Conservation (phyloP, 2,329 filamentous ascomycete species). For the Botrytis fragariae region DNA sequence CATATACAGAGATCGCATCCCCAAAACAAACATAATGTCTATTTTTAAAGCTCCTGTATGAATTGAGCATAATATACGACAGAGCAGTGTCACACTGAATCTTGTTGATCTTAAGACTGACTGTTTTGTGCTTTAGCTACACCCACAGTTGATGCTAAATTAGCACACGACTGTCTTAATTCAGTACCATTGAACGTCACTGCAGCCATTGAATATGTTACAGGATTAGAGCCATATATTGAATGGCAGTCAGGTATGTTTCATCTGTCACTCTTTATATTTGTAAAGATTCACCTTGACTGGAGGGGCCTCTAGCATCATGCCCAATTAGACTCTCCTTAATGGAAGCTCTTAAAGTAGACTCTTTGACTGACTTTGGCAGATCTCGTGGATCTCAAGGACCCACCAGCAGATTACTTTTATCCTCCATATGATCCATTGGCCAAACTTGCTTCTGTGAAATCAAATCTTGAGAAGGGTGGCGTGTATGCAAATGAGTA, state of each 20-base stretch:
- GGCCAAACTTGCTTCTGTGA: constrained; percentile 46
- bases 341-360: not conserved
- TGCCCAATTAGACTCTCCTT: not conserved
- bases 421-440: constrained; percentile 50
- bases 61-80: not conserved
- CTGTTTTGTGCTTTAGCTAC: constrained; percentile 26
- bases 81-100: not conserved
- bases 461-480: constrained; percentile 41
- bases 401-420: constrained; percentile 51
- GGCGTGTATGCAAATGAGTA: constrained; percentile 50
- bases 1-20: too few relatives aligned
- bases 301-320: not conserved
- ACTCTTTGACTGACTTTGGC: constrained; percentile 12
- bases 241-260: constrained; percentile 36
- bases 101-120: not conserved
- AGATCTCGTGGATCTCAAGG: constrained; percentile 42
- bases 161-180: constrained; percentile 36
- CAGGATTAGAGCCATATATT: constrained; percentile 34
- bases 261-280: not conserved
- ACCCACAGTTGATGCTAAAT: constrained; percentile 32
- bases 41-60: too few relatives aligned
- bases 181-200: constrained; percentile 35
- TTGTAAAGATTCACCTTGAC: not conserved
- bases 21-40: not conserved
- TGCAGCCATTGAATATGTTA: constrained; percentile 32